phyloP scores from a whole-genome alignment of 768 basidiomycete genomes.

The Xerocomellus dryophilus region DNA sequence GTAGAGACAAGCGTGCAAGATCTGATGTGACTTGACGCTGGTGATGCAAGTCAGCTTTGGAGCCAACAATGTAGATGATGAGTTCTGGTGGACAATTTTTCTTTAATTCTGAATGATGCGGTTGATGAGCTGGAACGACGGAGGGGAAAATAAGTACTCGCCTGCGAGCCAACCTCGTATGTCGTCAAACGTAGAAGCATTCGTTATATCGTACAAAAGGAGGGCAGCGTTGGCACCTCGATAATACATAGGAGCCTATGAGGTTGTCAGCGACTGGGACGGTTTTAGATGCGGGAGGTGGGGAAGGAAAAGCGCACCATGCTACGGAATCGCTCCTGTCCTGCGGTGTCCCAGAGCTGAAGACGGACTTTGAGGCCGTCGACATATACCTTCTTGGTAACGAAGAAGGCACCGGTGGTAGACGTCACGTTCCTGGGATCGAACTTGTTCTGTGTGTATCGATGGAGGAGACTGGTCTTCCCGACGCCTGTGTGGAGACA shows the following conservation, averaged over 20 bases:
- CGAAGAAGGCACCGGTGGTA: conserved; percentile 91
- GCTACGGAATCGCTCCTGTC: conserved; percentile 88
- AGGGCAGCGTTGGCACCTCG: conserved; percentile 93
- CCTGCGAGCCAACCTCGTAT: conserved; percentile 91
- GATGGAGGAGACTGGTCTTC: conserved; percentile 86
- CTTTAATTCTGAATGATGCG: conserved; percentile 63
- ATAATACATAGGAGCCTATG: conserved; percentile 93
- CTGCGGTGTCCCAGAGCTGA: conserved; percentile 92
- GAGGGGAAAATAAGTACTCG: conserved; percentile 30
- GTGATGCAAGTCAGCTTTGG: conserved; percentile 78
- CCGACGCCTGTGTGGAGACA: conserved; percentile 63
- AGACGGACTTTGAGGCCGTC: conserved; percentile 83
- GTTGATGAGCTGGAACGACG: background rate
- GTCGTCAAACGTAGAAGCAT: conserved; percentile 83
- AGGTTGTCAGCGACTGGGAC: conserved; percentile 15
- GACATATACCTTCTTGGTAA: conserved; percentile 86
- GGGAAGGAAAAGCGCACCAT: conserved; percentile 53
- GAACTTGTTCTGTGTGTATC: conserved; percentile 90
- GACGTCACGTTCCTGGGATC: conserved; percentile 85
- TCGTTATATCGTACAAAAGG: conserved; percentile 93
- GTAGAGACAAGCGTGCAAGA: conserved; percentile 77
- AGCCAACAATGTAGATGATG: conserved; percentile 92
- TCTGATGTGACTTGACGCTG: conserved; percentile 78
- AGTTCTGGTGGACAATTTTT: conserved; percentile 86
- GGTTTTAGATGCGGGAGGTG: conserved; percentile 7